Evolutionary conservation across 495 filamentous ascomycete species (phyloP).

Genomic region (Hyaloscypha bicolor): DNA sequence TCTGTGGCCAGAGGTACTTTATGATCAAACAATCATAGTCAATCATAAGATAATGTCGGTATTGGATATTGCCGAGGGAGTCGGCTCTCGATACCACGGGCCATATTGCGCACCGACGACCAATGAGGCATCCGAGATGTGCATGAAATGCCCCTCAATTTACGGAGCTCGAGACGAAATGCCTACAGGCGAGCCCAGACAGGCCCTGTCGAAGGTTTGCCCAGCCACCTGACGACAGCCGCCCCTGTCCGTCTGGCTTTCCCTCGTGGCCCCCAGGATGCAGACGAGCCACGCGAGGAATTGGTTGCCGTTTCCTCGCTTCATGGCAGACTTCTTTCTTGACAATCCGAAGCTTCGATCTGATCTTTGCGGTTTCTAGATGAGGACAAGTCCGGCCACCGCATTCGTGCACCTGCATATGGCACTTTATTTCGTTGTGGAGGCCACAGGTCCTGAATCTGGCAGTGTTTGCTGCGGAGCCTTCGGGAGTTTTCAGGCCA

Average conservation of each 20-base stretch:
- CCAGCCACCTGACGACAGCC: slow-evolving; percentile 16
- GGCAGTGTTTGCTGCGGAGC: slow-evolving; percentile 15
- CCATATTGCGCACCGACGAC: slow-evolving; percentile 11
- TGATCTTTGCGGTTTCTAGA: slow-evolving; percentile 29
- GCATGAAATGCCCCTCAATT: slow-evolving; percentile 14
- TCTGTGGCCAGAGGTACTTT: slow-evolving; percentile 9
- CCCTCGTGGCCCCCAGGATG: neutral
- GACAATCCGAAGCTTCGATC: slow-evolving; percentile 23
- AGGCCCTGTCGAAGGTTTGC: slow-evolving; percentile 14
- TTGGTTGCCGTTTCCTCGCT: slow-evolving; percentile 15
- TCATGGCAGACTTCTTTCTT: slow-evolving; percentile 14
- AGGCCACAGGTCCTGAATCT: neutral
- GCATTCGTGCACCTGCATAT: slow-evolving; percentile 27
- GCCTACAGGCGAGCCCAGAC: slow-evolving; percentile 7
- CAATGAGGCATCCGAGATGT: neutral
- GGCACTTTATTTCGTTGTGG: slow-evolving; percentile 11
- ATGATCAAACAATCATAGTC: slow-evolving; percentile 11
- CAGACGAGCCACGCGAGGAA: slow-evolving; percentile 14
- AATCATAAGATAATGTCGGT: slow-evolving; percentile 6
- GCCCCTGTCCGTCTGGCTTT: neutral
- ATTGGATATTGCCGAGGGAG: slow-evolving; percentile 7
- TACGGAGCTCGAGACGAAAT: slow-evolving; percentile 28
- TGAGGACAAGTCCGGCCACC: slow-evolving; percentile 18
- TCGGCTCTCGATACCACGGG: slow-evolving; percentile 11
- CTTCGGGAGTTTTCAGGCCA: neutral